These are phyloP conservation scores for Alternaria dauci DNA, from an alignment of 2,329 filamentous ascomycete species.

Conservation along the genomic window DNA sequence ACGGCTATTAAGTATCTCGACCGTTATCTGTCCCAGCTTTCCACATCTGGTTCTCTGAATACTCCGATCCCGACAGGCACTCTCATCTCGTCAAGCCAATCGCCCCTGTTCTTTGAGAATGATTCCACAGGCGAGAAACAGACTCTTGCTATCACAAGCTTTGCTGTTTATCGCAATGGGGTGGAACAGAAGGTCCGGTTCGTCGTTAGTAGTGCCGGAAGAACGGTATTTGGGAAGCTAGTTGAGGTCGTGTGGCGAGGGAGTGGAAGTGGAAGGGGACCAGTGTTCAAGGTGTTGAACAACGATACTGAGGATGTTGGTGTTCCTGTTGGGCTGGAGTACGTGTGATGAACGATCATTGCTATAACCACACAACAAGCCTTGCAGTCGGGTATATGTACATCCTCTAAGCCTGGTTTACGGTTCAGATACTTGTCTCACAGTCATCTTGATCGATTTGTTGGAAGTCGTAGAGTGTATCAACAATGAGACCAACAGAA, in stretches of 20 bases:
- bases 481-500: background rate
- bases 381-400: background rate
- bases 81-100: conserved; percentile 18
- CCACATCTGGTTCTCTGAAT: background rate
- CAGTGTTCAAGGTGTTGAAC: conserved; percentile 17
- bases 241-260: conserved; percentile 18
- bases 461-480: background rate
- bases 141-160: conserved; percentile 19
- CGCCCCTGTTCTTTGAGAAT: conserved; percentile 16
- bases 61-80: background rate
- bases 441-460: background rate
- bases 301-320: conserved; percentile 13
- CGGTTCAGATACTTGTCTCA: background rate
- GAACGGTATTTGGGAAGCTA: conserved; percentile 21
- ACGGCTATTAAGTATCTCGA: conserved; percentile 17
- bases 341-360: background rate
- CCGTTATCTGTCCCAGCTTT: background rate
- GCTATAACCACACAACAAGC: background rate
- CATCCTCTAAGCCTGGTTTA: background rate
- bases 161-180: conserved; percentile 13
- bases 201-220: conserved; percentile 12
- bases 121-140: conserved; percentile 18
- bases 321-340: conserved; percentile 21
- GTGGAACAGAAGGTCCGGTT: conserved; percentile 16
- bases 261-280: conserved; percentile 5